Percentiles rank a stretch among this genome's conserved stretches.
Evolutionary conservation across 768 basidiomycete species (phyloP).

Genomic region (Trametes punicea): DNA sequence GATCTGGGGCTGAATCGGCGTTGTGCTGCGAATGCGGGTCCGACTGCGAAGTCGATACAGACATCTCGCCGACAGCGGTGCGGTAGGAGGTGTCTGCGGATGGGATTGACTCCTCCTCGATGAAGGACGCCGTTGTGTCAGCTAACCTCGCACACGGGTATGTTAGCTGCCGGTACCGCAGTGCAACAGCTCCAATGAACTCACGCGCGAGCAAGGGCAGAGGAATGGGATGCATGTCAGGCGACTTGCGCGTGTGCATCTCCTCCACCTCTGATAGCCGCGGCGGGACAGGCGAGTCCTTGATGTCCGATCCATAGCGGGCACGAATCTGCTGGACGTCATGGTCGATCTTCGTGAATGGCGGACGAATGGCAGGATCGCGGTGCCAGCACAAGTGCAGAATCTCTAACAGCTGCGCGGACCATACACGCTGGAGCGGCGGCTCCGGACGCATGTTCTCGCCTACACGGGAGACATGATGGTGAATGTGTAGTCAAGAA

Average conservation of each 20-base stretch:
- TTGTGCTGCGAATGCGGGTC: neutral
- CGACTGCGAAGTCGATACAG: conserved; percentile 7
- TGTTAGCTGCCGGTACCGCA: neutral
- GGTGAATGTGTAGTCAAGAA: no score
- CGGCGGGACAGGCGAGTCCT: conserved; percentile 33
- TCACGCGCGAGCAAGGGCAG: conserved; percentile 22
- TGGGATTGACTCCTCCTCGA: conserved; percentile 16
- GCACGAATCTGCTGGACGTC: conserved; percentile 46
- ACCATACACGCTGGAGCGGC: conserved; percentile 24
- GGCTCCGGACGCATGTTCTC: conserved; percentile 25
- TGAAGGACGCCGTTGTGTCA: conserved; percentile 17
- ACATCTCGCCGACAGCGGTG: conserved; percentile 10
- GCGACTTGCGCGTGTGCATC: conserved; percentile 24
- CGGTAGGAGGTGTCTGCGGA: conserved; percentile 24
- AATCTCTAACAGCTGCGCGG: conserved; percentile 36
- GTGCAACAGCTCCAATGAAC: neutral
- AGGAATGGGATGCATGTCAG: conserved; percentile 27
- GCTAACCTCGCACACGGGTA: neutral
- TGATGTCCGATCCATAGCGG: conserved; percentile 33
- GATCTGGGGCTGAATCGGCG: neutral
- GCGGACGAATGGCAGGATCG: conserved; percentile 48
- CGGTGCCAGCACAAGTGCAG: conserved; percentile 56
- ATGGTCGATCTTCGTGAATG: conserved; percentile 47
- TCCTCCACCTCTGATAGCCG: conserved; percentile 24
- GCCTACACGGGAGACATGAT: conserved; percentile 20